Evolutionary conservation across 306 rosid genomes (phyloP), one percentile per base, ranked within the genome.

Genomic region (Ammopiptanthus mongolicus): DNA sequence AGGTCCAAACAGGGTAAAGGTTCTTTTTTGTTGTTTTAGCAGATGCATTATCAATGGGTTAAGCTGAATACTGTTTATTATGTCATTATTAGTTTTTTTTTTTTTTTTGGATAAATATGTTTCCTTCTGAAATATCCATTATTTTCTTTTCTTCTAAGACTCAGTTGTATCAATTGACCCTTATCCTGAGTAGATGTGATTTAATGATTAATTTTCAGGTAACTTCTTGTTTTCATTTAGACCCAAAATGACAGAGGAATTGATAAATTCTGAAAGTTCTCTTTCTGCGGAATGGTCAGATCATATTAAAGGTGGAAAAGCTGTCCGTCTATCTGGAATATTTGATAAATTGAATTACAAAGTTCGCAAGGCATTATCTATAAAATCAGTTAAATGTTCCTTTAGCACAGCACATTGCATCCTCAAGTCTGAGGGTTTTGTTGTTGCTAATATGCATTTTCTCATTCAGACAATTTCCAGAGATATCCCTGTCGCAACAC

Each of bases 251-350:
- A 50, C 84, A 19, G 85, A 86, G 78, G 87, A 82, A 67, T 74
- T 78, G 29, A 70, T 76, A 70, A 85, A 83, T 67, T 77, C 82
- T 37, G 78, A 76, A 80, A 76, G 78, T 52, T 76, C 89, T 71
- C 66, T 82, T 66, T 84, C 91, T 21, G 85, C 70, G 21, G 98
- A 86, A 77, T 95, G 96, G 98, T 91, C 98, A 5, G 89, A 84
- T 65, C 79, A 83, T 75, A 78, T 95, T 83, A 84, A 84, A 86
- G 98, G 98, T 77, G 96, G 93, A 73, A 95, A 95, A 85, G 96
- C 96, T 65, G 93, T 90, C 60, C 82, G 63, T 75, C 86, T 95
- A 60, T 88, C 96, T 83, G 98, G 98, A 81, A 59, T 91, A 81
- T 85, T 95, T 78, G 90, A 91, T 73, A 89, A 92, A 78, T 81